Conservation (phyloP, 75 land plant species). For the Pinus tabuliformis region DNA sequence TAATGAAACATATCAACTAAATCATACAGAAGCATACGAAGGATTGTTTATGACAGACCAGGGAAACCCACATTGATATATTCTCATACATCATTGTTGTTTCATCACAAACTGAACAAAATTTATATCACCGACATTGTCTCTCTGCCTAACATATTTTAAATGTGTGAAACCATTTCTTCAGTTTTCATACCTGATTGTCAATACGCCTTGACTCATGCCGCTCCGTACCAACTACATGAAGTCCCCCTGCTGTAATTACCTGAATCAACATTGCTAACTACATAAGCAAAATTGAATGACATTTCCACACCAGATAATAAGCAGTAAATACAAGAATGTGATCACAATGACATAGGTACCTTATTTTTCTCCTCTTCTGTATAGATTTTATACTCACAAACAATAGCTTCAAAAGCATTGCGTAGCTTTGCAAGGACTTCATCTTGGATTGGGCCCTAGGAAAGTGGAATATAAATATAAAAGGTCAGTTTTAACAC, state of each 20-base stretch:
- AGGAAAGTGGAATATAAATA: constrained; percentile 3
- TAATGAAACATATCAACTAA: background rate
- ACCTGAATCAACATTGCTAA: constrained; percentile 50
- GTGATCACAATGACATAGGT: background rate
- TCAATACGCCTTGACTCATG: constrained; percentile 99
- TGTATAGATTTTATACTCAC: constrained; percentile 80
- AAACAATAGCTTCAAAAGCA: constrained; percentile 56
- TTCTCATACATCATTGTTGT: background rate
- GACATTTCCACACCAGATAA: background rate
- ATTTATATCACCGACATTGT: background rate
- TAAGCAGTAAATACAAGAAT: constrained; percentile 1
- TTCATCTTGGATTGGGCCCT: constrained; percentile 96
- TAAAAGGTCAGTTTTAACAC: background rate
- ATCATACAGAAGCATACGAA: background rate
- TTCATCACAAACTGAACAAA: background rate
- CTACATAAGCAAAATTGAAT: background rate
- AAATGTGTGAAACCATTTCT: background rate
- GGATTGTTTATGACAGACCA: background rate
- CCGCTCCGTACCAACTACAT: constrained; percentile 98
- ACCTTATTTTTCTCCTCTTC: constrained; percentile 94
- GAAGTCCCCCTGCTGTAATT: constrained; percentile 92
- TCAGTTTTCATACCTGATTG: constrained; percentile 64
- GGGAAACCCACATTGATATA: background rate
- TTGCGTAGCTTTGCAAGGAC: constrained; percentile 73
- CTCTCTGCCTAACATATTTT: background rate